Evolutionary conservation across 495 filamentous ascomycete genomes (phyloP), one percentile per base, ranked within the genome.

Genomic region (Penicillium bovifimosum): DNA sequence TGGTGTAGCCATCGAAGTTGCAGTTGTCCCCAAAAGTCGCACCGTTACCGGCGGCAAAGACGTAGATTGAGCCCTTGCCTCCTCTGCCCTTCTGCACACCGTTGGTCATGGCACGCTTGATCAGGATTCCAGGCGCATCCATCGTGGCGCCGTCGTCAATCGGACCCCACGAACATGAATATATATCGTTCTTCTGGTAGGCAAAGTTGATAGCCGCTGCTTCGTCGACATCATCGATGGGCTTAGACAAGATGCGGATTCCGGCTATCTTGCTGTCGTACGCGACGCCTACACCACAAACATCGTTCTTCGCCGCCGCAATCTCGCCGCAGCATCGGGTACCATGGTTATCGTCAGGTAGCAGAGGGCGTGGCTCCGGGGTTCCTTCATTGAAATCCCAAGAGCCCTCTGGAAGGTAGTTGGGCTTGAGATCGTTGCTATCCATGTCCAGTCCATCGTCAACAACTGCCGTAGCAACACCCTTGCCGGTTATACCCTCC

Each of bases 1-100:
- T 98, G 57, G 95, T 97, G 68, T 98, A 98, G 9, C 93, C 93
- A 64, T 98, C 93, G 62, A 97, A 98, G 65, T 98, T 98, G 80
- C 93, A 98, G 71, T 98, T 96, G 64, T 98, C 93, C 35, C 86
- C 91, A 41, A 63, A 78, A n/a, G 71, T 68, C 20, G 91, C 95
- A 32, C 93, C 93, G 64, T 98, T 98, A 50, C 93, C 93, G 55
- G 91, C 93, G 14, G 93, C 93, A 69, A 98, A 98, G 42, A 98
- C 93, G 59, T 90, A 98, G 54, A 98, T 86, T 10, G 90, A 93
- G n/a, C 93, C 93, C 48, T 81, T 80, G 2, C 90, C 86, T 31
- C 73, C 75, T 39, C 93, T 86, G 35, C 93, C 93, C 36, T 93
- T 85, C 65, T 96, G 90, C 9, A 97, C 79, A 40, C 86, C 93